Evolutionary conservation across 768 basidiomycete species (phyloP).

Genomic region (Auriscalpium vulgare): DNA sequence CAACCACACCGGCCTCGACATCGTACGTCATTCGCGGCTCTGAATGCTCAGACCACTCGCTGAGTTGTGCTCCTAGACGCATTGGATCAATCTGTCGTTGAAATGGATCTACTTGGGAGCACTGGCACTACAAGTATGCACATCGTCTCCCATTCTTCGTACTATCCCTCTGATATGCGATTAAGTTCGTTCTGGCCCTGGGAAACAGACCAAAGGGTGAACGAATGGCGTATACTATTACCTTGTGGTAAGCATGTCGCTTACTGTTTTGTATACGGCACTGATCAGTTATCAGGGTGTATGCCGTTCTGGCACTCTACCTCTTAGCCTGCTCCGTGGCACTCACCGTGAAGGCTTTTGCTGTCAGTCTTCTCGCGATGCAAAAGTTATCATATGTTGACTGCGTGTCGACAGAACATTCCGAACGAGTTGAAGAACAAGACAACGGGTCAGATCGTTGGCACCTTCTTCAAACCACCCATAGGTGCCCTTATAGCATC

Average conservation of each 20-base stretch:
- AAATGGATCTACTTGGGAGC: slow-evolving; percentile 87
- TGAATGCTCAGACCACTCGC: not conserved
- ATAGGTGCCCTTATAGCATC: slow-evolving; percentile 81
- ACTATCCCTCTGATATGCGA: not conserved
- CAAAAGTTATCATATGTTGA: not conserved
- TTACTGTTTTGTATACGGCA: not conserved
- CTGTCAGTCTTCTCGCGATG: slow-evolving; percentile 33
- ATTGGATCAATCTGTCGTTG: slow-evolving; percentile 77
- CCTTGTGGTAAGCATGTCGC: slow-evolving; percentile 49
- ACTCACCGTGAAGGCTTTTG: slow-evolving; percentile 75
- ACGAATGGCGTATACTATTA: slow-evolving; percentile 57
- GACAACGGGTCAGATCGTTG: slow-evolving; percentile 40
- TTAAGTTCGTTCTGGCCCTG: slow-evolving; percentile 59
- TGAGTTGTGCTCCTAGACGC: slow-evolving; percentile 45
- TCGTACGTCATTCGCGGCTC: slow-evolving; percentile 42
- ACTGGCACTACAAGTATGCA: slow-evolving; percentile 62
- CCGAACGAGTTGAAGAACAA: slow-evolving; percentile 43
- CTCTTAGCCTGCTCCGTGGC: slow-evolving; percentile 82
- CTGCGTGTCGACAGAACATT: slow-evolving; percentile 36
- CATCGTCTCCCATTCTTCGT: not conserved
- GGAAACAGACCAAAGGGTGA: slow-evolving; percentile 90
- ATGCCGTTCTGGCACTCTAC: slow-evolving; percentile 76
- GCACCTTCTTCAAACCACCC: slow-evolving; percentile 63
- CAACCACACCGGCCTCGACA: slow-evolving; percentile 17
- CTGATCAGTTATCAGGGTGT: slow-evolving; percentile 49